Base-by-base conservation (phyloP, 1,139 yeast genomes). In the Blastobotrys serpentis region DNA sequence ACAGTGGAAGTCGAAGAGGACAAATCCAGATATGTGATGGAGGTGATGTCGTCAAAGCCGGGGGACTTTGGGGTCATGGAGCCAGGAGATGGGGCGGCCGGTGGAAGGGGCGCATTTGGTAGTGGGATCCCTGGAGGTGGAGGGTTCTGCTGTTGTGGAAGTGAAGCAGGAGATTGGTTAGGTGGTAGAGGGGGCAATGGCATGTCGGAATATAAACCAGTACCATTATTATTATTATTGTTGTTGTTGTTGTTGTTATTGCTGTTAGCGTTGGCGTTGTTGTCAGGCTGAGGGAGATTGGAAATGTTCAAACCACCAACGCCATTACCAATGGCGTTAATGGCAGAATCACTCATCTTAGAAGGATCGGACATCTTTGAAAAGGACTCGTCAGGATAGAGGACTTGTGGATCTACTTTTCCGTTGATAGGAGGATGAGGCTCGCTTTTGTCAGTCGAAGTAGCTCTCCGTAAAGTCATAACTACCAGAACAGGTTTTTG, bases 21-120 rank as follows among this genome's bases (percentile, higher is more conserved):
- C 21, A 64, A 49, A 44, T 64, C 67, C 17, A 64, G 51, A 47
- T 55, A 59, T n/a, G 56, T 54, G 38, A 60, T 33, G 26, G 44
- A 42, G 18, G 50, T 18, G 17, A 53, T 36, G 21, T 50, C 55
- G 13, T 52, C 53, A 11, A 26, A 33, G 4, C 34, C 42, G 21
- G 42, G 43, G 5, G 23, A 17, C 25, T 36, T 36, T 11, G 40
- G 40, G 23, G 40, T 36, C n/a, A 14, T 19, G 16, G 40, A 16
- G 5, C 40, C 40, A 10, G 40, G 22, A 17, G 19, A 17, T 2
- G 40, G 40, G 40, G 23, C 16, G 11, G 38, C 13, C 13, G 19
- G 13, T 7, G 25, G 8, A 6, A 25, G 11, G 4, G 40, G 40
- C 11, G 25, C 25, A 14, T 19, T 33, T 16, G 38, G 38, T 11